Evolutionary conservation across 2,329 filamentous ascomycete species (phyloP).

Genomic region (Cordyceps cateniannulata): DNA sequence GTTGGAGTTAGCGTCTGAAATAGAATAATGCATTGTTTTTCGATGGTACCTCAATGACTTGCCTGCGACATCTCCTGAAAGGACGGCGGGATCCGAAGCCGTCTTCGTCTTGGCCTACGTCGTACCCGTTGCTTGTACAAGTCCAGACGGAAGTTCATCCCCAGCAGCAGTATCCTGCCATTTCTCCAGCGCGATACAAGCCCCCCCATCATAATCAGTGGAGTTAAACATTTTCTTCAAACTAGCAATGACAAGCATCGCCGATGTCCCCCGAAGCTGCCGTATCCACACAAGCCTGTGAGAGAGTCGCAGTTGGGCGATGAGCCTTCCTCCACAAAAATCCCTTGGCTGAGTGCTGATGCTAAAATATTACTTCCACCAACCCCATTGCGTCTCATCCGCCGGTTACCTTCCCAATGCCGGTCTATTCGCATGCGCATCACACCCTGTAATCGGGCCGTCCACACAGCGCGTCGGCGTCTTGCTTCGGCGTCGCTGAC

Average conservation of each 20-base stretch:
- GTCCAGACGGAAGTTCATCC: background rate
- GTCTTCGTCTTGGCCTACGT: no score
- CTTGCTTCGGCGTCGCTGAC: background rate
- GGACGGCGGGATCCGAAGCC: no score
- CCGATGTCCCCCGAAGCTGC: background rate
- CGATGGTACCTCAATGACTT: background rate
- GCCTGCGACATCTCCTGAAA: background rate
- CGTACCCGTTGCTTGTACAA: background rate
- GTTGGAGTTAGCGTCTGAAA: background rate
- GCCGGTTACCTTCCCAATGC: background rate
- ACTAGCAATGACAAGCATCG: background rate
- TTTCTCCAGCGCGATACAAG: background rate
- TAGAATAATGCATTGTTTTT: background rate
- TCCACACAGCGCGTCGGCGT: background rate
- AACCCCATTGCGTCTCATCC: background rate
- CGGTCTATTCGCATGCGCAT: background rate
- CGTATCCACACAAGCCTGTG: background rate
- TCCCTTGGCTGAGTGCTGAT: background rate
- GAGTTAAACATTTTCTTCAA: background rate
- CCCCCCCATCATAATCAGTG: background rate
- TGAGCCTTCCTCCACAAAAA: background rate
- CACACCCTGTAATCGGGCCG: slow-evolving; percentile 10
- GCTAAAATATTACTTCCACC: slow-evolving; percentile 12
- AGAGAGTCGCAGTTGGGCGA: background rate
- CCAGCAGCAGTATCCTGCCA: background rate